phyloP scores from a whole-genome alignment of 345 rosid genomes.

The Passiflora organensis region DNA sequence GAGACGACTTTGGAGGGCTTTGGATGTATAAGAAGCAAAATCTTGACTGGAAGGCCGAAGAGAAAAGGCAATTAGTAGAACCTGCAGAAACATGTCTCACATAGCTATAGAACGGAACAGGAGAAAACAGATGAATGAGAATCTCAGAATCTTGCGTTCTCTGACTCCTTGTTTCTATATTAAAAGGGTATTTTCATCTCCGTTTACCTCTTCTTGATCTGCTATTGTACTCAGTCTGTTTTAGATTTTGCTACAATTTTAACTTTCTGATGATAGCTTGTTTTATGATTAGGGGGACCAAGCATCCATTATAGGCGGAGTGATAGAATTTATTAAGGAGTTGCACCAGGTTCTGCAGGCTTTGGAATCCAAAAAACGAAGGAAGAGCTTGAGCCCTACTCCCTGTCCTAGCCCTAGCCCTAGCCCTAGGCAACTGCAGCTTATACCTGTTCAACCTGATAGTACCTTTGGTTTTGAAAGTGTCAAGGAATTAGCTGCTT shows the following conservation, averaged over 20 bases:
- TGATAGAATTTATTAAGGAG: conserved; percentile 83
- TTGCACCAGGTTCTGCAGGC: conserved; percentile 74
- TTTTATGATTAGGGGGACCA: conserved; percentile 86
- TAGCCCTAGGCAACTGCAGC: conserved; percentile 27
- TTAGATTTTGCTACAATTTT: too few relatives aligned
- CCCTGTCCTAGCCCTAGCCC: conserved; percentile 37
- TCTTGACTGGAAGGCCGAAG: neutral
- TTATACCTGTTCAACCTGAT: conserved; percentile 18
- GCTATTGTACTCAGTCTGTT: too few relatives aligned
- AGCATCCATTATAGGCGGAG: conserved; percentile 95
- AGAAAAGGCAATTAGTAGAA: neutral
- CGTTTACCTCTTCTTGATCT: too few relatives aligned
- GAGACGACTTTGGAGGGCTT: neutral
- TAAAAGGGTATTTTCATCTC: conserved; percentile 54
- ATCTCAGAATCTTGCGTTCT: conserved; percentile 82
- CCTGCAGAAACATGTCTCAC: conserved; percentile 51
- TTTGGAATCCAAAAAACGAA: conserved; percentile 77
- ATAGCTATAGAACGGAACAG: conserved; percentile 90
- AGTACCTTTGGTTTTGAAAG: conserved; percentile 24
- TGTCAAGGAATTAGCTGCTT: conserved; percentile 48
- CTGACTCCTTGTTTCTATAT: conserved; percentile 89
- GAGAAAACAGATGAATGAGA: conserved; percentile 91
- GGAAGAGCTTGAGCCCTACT: conserved; percentile 68
- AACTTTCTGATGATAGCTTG: too few relatives aligned
- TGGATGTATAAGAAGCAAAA: neutral